Conservation (phyloP, 768 basidiomycete genomes). For the Suillus subaureus region DNA sequence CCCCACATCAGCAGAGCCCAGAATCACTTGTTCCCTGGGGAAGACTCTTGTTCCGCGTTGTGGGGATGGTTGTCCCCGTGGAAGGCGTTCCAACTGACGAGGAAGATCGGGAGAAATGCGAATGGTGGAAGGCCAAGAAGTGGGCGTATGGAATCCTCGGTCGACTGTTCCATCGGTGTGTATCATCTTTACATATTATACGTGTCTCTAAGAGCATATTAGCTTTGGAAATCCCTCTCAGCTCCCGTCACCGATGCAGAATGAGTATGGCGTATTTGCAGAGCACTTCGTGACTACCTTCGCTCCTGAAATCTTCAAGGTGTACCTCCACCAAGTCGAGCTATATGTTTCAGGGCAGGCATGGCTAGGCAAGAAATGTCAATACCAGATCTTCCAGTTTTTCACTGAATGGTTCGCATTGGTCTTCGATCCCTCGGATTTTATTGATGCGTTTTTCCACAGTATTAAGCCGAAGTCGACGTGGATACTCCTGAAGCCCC, state of each 20-base stretch:
- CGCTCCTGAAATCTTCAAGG: constrained; percentile 86
- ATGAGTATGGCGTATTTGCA: constrained; percentile 71
- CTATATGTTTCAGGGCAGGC: constrained; percentile 71
- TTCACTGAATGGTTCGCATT: constrained; percentile 79
- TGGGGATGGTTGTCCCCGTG: constrained; percentile 69
- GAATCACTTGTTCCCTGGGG: constrained; percentile 89
- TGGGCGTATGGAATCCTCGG: constrained; percentile 84
- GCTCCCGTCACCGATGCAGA: constrained; percentile 70
- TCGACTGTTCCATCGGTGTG: constrained; percentile 73
- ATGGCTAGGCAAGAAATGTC: constrained; percentile 83
- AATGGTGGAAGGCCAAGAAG: constrained; percentile 94
- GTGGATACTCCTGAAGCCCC: constrained; percentile 86
- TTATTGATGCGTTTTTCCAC: constrained; percentile 17
- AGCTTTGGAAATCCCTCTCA: constrained; percentile 90
- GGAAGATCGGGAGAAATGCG: constrained; percentile 73
- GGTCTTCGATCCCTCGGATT: background rate
- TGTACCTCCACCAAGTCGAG: constrained; percentile 67
- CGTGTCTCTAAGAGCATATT: constrained; percentile 11
- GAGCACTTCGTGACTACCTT: constrained; percentile 76
- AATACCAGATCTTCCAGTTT: constrained; percentile 83
- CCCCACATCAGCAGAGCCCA: constrained; percentile 69
- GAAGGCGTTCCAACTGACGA: constrained; percentile 69
- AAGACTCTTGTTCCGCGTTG: constrained; percentile 73
- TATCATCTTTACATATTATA: background rate
- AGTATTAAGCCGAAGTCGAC: constrained; percentile 95